Evolutionary conservation across 202 grass and related monocot species (phyloP).

Genomic region (Hordeum pubiflorum): DNA sequence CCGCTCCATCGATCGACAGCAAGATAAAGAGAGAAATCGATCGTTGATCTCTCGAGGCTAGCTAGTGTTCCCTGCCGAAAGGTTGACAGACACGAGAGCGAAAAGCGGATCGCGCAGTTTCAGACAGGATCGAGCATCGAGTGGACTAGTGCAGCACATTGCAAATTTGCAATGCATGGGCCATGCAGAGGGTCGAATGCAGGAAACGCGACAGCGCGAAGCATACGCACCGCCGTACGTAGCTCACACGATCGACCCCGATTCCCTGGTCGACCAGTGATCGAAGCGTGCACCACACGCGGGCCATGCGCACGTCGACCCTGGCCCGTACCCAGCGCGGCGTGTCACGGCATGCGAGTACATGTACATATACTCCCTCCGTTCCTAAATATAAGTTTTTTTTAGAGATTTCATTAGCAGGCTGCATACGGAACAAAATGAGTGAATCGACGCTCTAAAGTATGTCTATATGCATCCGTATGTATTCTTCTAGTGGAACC

Average conservation of each 20-base stretch:
- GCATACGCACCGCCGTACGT: not conserved
- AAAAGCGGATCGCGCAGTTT: not conserved
- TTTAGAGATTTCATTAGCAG: too few relatives aligned
- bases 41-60: not conserved
- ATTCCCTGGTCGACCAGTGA: not conserved
- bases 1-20: not conserved
- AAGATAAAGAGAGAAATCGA: not conserved
- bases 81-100: not conserved
- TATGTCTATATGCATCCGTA: too few relatives aligned
- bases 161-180: not conserved
- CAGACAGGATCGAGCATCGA: not conserved
- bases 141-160: not conserved
- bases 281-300: conserved; percentile 40
- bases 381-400: too few relatives aligned
- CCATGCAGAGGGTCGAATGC: not conserved
- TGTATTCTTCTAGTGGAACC: too few relatives aligned
- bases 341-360: conserved; percentile 15
- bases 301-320: conserved; percentile 25
- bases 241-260: not conserved
- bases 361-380: not conserved
- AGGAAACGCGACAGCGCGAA: conserved; percentile 26
- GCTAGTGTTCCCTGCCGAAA: not conserved
- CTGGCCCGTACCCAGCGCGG: conserved; percentile 22
- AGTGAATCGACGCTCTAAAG: too few relatives aligned
- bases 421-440: too few relatives aligned